A percentile compares a stretch with the other conserved stretches of the same genome.
phyloP scores from a whole-genome alignment of 2,329 filamentous ascomycete species.

The Drechslerella dactyloides region DNA sequence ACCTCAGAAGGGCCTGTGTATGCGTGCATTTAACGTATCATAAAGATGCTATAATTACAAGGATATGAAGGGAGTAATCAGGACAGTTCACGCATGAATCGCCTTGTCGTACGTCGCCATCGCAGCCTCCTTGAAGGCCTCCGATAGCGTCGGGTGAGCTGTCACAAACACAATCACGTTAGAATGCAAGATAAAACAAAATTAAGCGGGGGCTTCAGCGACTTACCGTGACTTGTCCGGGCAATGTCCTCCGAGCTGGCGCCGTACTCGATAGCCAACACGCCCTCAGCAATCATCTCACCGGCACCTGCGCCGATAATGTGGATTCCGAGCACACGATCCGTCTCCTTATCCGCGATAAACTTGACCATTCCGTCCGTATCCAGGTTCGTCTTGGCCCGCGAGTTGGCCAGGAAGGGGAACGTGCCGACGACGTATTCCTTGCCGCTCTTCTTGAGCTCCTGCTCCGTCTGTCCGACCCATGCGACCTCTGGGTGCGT shows the following conservation, averaged over 20 bases:
- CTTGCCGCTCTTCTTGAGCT: constrained; percentile 85
- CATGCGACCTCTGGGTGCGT: constrained; percentile 97
- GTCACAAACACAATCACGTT: constrained; percentile 7
- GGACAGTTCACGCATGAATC: constrained; percentile 79
- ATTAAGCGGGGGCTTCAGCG: constrained; percentile 6
- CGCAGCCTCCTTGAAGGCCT: constrained; percentile 99
- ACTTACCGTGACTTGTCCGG: constrained; percentile 79
- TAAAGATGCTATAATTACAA: constrained; percentile 51
- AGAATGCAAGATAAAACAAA: background rate
- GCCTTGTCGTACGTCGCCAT: constrained; percentile 96
- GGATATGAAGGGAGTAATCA: constrained; percentile 22
- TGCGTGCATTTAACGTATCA: constrained; percentile 25
- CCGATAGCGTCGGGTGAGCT: constrained; percentile 87
- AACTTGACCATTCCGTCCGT: constrained; percentile 95
- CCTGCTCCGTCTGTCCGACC: constrained; percentile 97
- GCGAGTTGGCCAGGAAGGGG: constrained; percentile 97
- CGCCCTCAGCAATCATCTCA: constrained; percentile 99
- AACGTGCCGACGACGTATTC: constrained; percentile 94
- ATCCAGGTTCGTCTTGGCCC: constrained; percentile 98
- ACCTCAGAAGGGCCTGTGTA: background rate
- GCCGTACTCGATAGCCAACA: constrained; percentile 93
- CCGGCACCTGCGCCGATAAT: constrained; percentile 95
- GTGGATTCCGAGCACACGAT: constrained; percentile 92
- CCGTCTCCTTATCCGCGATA: constrained; percentile 92
- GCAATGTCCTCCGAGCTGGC: constrained; percentile 94